Conservation (phyloP, 306 rosid genomes). For the Hylodesmum podocarpum region DNA sequence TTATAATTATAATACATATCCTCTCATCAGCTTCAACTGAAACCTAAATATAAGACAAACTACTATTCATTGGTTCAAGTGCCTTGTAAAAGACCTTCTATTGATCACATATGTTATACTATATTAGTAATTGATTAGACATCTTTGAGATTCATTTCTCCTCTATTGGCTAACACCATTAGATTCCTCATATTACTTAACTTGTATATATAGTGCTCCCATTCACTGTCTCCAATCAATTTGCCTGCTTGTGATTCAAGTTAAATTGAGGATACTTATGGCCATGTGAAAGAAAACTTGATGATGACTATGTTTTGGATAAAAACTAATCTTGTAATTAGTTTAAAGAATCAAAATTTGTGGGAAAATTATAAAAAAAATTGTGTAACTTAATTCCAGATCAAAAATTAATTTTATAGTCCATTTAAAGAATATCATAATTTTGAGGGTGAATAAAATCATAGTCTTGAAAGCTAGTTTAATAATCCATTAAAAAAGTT, state of each 20-base stretch:
- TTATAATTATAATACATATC: background rate
- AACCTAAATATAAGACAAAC: background rate
- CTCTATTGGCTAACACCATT: background rate
- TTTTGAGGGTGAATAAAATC: no score
- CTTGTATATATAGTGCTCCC: background rate
- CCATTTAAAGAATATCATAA: no score
- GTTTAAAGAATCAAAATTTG: no score
- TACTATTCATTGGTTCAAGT: background rate
- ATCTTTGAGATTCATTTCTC: background rate
- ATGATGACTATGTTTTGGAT: no score
- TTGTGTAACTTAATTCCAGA: no score
- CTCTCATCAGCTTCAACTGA: background rate
- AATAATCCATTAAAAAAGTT: no score
- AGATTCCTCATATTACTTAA: background rate
- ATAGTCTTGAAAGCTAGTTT: no score
- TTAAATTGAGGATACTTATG: no score
- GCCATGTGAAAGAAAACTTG: no score
- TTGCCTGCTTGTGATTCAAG: slow-evolving; percentile 5
- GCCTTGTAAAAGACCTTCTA: background rate
- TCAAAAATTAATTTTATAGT: no score
- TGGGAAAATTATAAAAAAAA: no score
- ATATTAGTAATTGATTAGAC: background rate
- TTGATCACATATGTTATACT: background rate
- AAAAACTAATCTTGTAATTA: no score
- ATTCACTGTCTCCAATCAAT: background rate